Percentiles rank a stretch among this genome's conserved stretches.
Conservation (phyloP, 208 protist genomes). For the Strigomonas galati region DNA sequence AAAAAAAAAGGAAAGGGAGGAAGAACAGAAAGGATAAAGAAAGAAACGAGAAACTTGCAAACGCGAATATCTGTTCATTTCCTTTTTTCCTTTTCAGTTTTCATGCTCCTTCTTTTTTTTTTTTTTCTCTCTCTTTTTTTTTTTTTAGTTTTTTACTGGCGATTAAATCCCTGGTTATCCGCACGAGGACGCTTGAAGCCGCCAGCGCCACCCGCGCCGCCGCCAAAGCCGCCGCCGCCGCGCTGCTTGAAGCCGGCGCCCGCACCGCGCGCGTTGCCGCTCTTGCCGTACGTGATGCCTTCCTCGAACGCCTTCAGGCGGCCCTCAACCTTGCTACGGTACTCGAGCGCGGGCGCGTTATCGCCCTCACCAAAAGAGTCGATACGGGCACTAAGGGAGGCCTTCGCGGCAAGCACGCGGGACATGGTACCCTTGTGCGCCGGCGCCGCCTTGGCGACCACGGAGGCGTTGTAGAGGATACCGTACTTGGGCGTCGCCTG, state of each 20-base stretch:
- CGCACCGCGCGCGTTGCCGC: constrained; percentile 79
- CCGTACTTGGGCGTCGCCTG: constrained; percentile 99
- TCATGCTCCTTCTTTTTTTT: not conserved
- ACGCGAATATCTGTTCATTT: too few relatives aligned
- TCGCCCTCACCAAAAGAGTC: constrained; percentile 97
- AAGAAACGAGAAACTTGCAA: too few relatives aligned
- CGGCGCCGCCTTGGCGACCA: constrained; percentile 93
- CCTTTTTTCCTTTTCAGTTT: not conserved
- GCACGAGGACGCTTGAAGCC: constrained; percentile 55
- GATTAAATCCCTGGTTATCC: constrained; percentile 24
- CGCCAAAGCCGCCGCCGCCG: constrained; percentile 25
- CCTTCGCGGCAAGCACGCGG: constrained; percentile 97
- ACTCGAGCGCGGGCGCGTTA: constrained; percentile 82
- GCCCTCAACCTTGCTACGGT: constrained; percentile 88
- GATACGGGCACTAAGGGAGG: constrained; percentile 96
- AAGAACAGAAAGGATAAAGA: too few relatives aligned
- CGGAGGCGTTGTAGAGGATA: constrained; percentile 98
- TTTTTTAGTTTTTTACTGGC: constrained; percentile 4
- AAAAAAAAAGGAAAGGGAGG: constrained; percentile 21
- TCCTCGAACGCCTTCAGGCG: constrained; percentile 90
- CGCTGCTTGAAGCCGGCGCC: constrained; percentile 69
- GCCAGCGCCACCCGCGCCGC: constrained; percentile 21
- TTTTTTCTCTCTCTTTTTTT: not conserved
- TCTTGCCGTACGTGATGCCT: constrained; percentile 83
- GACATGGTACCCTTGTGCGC: constrained; percentile 96